These are phyloP conservation scores for Penicillium glabrum DNA, from an alignment of 2,329 filamentous ascomycete genomes.

Conservation along the genomic window DNA sequence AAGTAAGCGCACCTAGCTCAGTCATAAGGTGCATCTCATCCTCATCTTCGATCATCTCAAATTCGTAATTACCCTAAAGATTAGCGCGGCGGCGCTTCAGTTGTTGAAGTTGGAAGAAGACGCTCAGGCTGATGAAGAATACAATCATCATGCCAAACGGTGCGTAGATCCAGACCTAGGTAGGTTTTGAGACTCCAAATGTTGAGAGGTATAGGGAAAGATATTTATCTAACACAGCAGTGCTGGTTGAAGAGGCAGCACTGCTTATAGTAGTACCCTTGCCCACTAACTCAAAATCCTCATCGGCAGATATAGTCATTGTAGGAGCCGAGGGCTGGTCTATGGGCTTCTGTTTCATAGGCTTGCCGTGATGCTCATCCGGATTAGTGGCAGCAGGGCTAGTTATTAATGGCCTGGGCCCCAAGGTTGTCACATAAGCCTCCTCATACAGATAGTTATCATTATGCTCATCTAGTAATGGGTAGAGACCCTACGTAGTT, in stretches of 20 bases:
- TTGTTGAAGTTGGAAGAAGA: conserved; percentile 77
- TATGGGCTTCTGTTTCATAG: conserved; percentile 60
- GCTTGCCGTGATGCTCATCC: conserved; percentile 65
- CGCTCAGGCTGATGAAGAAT: conserved; percentile 78
- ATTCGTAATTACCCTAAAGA: conserved; percentile 83
- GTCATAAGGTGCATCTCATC: conserved; percentile 54
- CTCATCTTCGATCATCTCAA: conserved; percentile 84
- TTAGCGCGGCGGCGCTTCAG: conserved; percentile 73
- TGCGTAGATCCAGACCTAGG: conserved; percentile 92
- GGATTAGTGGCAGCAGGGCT: conserved; percentile 45
- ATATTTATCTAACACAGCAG: conserved; percentile 52
- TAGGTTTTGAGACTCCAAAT: conserved; percentile 82
- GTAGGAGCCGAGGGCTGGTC: conserved; percentile 16
- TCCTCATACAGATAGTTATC: conserved; percentile 76
- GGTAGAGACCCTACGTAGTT: conserved; percentile 69
- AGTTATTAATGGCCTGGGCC: conserved; percentile 48
- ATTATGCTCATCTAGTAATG: conserved; percentile 78
- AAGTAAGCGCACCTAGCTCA: conserved; percentile 51
- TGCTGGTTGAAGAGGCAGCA: conserved; percentile 31
- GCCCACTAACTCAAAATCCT: conserved; percentile 21
- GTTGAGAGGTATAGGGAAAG: conserved; percentile 86
- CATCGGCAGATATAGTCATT: conserved; percentile 16
- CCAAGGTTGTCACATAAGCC: conserved; percentile 61
- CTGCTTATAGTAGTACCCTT: conserved; percentile 28
- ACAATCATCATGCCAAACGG: conserved; percentile 77